Evolutionary conservation across 768 basidiomycete species (phyloP).

Genomic region (Botryobasidium botryosum): DNA sequence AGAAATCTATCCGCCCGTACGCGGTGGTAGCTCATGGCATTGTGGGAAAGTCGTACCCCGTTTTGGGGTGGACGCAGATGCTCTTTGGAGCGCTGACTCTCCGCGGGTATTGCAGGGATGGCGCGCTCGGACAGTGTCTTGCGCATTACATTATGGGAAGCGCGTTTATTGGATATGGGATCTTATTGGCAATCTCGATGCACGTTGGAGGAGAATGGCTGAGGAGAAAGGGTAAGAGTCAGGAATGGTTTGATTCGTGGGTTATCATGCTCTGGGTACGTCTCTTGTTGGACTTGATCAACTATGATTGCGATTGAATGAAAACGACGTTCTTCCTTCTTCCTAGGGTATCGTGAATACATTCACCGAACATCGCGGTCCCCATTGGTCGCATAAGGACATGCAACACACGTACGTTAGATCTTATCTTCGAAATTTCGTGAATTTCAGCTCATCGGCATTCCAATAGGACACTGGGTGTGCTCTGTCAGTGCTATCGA

Average conservation of each 20-base stretch:
- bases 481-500: slow-evolving; percentile 36
- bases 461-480: slow-evolving; percentile 41
- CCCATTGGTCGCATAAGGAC: slow-evolving; percentile 71
- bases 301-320: no score
- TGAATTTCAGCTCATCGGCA: not conserved
- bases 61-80: slow-evolving; percentile 81
- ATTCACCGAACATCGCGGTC: slow-evolving; percentile 81
- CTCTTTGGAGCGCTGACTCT: slow-evolving; percentile 66
- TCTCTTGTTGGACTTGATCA: no score
- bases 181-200: slow-evolving; percentile 63
- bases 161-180: slow-evolving; percentile 76
- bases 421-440: not conserved
- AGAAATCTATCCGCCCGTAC: slow-evolving; percentile 52
- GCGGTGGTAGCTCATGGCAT: slow-evolving; percentile 55
- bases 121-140: slow-evolving; percentile 64
- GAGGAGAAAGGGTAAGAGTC: slow-evolving; percentile 15
- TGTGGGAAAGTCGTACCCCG: slow-evolving; percentile 70
- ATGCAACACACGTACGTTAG: slow-evolving; percentile 77
- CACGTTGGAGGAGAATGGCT: slow-evolving; percentile 63
- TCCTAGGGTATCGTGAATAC: slow-evolving; percentile 55
- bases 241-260: slow-evolving; percentile 23
- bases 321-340: no score
- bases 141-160: slow-evolving; percentile 75
- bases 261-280: slow-evolving; percentile 23
- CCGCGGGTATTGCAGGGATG: slow-evolving; percentile 66